Conservation (phyloP, 2,329 filamentous ascomycete species). For the Fusarium abutilonis region DNA sequence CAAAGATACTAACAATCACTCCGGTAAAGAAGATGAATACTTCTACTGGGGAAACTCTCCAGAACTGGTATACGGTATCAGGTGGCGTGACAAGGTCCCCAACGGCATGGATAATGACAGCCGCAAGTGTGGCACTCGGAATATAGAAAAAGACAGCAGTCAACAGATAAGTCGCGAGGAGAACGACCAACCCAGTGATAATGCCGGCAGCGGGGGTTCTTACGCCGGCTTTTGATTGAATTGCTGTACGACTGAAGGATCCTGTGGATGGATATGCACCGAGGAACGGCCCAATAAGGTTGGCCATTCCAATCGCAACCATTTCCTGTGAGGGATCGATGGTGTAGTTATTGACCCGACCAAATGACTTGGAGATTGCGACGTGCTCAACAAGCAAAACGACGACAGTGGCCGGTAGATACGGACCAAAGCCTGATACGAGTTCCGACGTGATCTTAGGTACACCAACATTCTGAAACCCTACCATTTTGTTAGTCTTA, state of each 20-base stretch:
- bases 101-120: slow-evolving; percentile 95
- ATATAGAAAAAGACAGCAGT: slow-evolving; percentile 95
- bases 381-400: slow-evolving; percentile 98
- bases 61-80: slow-evolving; percentile 93
- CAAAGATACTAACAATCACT: slow-evolving; percentile 89
- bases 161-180: slow-evolving; percentile 89
- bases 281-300: slow-evolving; percentile 89
- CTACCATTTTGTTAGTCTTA: slow-evolving; percentile 47
- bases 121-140: slow-evolving; percentile 80
- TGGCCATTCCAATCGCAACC: slow-evolving; percentile 91
- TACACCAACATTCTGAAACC: slow-evolving; percentile 81
- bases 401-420: slow-evolving; percentile 87
- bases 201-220: slow-evolving; percentile 90
- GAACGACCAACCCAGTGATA: slow-evolving; percentile 84
- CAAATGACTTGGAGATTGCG: slow-evolving; percentile 96
- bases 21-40: slow-evolving; percentile 93
- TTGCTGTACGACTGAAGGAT: slow-evolving; percentile 95
- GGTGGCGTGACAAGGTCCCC: slow-evolving; percentile 91
- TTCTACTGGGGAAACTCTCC: slow-evolving; percentile 90
- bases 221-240: slow-evolving; percentile 96
- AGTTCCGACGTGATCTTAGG: slow-evolving; percentile 74
- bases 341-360: slow-evolving; percentile 92
- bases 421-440: slow-evolving; percentile 72
- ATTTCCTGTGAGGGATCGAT: slow-evolving; percentile 97
- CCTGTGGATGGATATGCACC: slow-evolving; percentile 93